Evolutionary conservation across 1,139 yeast genomes (phyloP), one percentile per base, ranked within the genome.

Genomic region (Taphrina wiesneri): DNA sequence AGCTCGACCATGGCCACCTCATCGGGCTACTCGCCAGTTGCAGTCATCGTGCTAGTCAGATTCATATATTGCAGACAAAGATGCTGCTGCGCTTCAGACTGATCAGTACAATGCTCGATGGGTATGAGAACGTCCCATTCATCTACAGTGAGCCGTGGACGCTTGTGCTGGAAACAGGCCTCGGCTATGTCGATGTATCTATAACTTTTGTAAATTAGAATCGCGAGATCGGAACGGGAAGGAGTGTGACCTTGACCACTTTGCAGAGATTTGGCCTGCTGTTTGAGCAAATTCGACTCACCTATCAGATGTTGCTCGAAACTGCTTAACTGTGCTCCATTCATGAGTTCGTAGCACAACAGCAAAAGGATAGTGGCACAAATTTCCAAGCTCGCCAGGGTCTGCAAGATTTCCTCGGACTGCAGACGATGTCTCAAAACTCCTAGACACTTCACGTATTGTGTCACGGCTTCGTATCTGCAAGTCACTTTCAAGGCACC

Each of bases 71-170:
- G 30, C 11, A 49, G 15, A 4, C 15, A 36, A 7, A 28, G 56
- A 30, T 49, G 39, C 17, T 13, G 9, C 23, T 49, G 30, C 11
- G 25, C 39, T 9, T 23, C 23, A 11, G 25, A 15, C 6, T 13
- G 23, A 30, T 30, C 19, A 2, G 21, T 11, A 17, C 32, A 21
- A 11, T 7, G 26, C 30, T 46, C 32, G 32, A 49, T 26, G 4
- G 56, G 56, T 19, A 49, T 11, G n/a, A 49, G 56, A 9, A 49
- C 11, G 15, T 30, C n/a, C 56, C 56, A 49, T 3, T 49, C 56
- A 4, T n/a, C 39, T 11, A 49, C 23, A 3, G 15, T 2, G 2
- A 49, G 39, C 19, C 56, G 17, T 19, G 56, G 56, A 23, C 9
- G n/a, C 25, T 49, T 26, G 34, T n/a, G 25, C 19, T 49, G 56